Conservation (phyloP, 1,139 yeast species). For the Blastobotrys ciferrii region DNA sequence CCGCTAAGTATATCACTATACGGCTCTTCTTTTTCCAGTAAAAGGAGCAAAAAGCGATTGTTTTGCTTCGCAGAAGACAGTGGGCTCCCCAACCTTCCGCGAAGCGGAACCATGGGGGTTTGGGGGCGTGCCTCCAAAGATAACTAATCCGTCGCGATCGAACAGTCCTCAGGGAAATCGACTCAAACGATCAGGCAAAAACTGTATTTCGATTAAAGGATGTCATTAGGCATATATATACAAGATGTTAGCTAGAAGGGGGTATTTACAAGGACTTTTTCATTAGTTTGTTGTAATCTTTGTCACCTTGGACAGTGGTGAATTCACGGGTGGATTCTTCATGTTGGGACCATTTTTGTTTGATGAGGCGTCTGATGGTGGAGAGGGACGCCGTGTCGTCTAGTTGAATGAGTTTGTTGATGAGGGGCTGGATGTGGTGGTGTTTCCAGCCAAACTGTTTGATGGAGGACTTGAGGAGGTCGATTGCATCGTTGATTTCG, state of each 20-base stretch:
- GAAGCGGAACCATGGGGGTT: no score
- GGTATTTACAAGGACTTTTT: neutral
- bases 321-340: constrained; percentile 8
- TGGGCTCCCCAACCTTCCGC: no score
- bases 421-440: constrained; percentile 29
- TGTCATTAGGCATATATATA: no score
- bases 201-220: no score
- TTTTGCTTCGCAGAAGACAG: no score
- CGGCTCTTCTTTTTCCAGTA: no score
- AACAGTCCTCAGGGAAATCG: no score
- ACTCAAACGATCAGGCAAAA: no score
- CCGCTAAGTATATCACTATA: no score
- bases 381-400: constrained; percentile 35
- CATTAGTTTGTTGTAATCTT: constrained; percentile 8
- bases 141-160: no score
- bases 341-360: constrained; percentile 1
- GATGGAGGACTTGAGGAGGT: constrained; percentile 63
- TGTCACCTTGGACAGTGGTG: constrained; percentile 11
- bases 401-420: constrained; percentile 39
- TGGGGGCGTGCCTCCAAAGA: no score
- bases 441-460: constrained; percentile 68
- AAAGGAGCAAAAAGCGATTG: no score
- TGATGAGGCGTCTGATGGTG: constrained; percentile 9
- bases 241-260: neutral
- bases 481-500: constrained; percentile 65